phyloP scores from a whole-genome alignment of 495 filamentous ascomycete genomes.

The Penicillium argentinense region DNA sequence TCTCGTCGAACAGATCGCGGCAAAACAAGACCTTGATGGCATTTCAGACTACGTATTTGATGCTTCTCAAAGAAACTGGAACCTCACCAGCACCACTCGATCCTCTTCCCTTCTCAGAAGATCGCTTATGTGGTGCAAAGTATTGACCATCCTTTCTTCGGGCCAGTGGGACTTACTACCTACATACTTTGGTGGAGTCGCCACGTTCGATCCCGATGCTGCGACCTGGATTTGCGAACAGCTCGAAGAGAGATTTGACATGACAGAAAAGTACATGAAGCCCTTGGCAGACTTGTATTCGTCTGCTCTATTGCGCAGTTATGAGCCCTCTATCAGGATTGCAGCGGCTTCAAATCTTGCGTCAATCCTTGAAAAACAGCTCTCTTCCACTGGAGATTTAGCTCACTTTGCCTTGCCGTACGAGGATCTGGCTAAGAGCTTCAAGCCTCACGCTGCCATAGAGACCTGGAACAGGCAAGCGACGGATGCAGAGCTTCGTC shows the following conservation, averaged over 20 bases:
- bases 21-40: conserved; percentile 29
- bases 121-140: conserved; percentile 36
- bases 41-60: conserved; percentile 32
- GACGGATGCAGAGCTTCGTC: conserved; percentile 41
- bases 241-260: conserved; percentile 26
- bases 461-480: conserved; percentile 42
- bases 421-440: conserved; percentile 23
- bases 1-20: conserved; percentile 28
- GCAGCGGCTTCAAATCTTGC: conserved; percentile 37
- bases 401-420: conserved; percentile 23
- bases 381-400: conserved; percentile 17
- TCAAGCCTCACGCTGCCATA: conserved; percentile 23
- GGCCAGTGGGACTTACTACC: conserved; percentile 19
- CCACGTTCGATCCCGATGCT: conserved; percentile 36
- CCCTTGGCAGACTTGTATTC: conserved; percentile 30
- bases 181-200: conserved; percentile 26
- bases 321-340: conserved; percentile 31
- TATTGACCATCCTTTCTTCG: conserved; percentile 26
- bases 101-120: conserved; percentile 42
- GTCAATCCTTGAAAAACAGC: conserved; percentile 27
- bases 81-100: conserved; percentile 32
- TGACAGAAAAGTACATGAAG: conserved; percentile 20
- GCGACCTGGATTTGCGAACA: conserved; percentile 41
- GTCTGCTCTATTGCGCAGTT: conserved; percentile 29
- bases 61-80: conserved; percentile 30